Base-by-base conservation (phyloP, 768 basidiomycete genomes). In the Lenzites betulinus region DNA sequence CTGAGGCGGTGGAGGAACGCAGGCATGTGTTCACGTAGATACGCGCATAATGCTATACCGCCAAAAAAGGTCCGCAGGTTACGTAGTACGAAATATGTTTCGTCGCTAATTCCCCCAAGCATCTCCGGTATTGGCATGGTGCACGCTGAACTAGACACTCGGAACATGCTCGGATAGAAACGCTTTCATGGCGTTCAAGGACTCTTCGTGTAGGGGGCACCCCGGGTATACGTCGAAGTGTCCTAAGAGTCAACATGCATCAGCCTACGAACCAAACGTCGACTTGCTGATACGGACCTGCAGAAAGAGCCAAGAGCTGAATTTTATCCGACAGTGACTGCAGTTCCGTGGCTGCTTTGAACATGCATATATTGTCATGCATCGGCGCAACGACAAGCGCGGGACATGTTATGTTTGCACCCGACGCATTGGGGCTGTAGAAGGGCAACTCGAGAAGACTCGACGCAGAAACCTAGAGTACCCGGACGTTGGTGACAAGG, bases 181-280 rank as follows among this genome's bases (percentile, higher is more conserved):
- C 0, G 33, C 42, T 28, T 54, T 59, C 62, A 55, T 58, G 9
- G 51, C 56, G 7, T 49, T 41, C 28, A 63, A 30, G 8, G 46
- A 43, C 30, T 51, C 13, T 9, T 43, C 57, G 26, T 49, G 51
- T 23, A 41, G 35, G 1, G 20, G 47, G 12, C 12, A 18, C 16
- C 51, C 58, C 6, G 62, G 47, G 26, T 64, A 64, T 6, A 57
- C 28, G 11, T 64, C 63, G 41, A 64, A 64, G 33, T 64, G 63
- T 4, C 51, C 63, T 64, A 41, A 20, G 18, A 12, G 22, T 22
- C 4, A 1, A 25, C n/a, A 26, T 12, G 22, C 12, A 18, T 26
- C 16, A 26, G 59, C 22, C 18, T 22, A 38, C 15, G 12, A 20
- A n/a, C n/a, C 1, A 23, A 2, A 22, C 2, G 18, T 12, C 1